Evolutionary conservation across 768 basidiomycete species (phyloP), one percentile per base, ranked within the genome.

Genomic region (Lepiota subincarnata): DNA sequence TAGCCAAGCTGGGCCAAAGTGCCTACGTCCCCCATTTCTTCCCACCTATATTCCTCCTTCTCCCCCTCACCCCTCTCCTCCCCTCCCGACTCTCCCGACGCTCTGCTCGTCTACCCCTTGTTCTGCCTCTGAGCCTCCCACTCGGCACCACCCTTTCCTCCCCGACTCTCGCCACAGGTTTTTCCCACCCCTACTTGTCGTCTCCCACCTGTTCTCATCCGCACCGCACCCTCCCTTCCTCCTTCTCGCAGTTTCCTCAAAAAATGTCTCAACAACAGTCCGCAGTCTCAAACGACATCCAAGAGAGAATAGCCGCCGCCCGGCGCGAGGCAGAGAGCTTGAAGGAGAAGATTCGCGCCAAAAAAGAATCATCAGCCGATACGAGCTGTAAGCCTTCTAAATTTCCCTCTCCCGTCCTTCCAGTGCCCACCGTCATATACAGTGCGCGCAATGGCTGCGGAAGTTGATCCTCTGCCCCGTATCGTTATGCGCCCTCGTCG

Each of bases 381-480:
- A 97, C 96, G 14, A 96, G 91, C 66, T 75, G 96, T 99, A 67
- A 73, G 94, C 86, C 24, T 54, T 40, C 36, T 57, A 20, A 50
- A 43, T 42, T 37, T 49, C n/a, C 24, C 50, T 50, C 42, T 37
- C 28, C 28, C 37, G 28, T 34, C 42, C 13, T 14, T 12, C 60
- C 64, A 45, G 66, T 59, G 50, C 55, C 43, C 31, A 41, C 50
- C 43, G 20, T 37, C 49, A 47, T 28, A 26, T 24, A 66, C 16
- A 99, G 96, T 99, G 64, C 89, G 94, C 47, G 93, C 93, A n/a
- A 97, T 98, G 93, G 93, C 96, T 20, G 87, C 88, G 38, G 97
- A 99, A 67, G 90, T 98, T 38, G 94, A 97, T 60, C 87, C 93
- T 14, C 80, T 99, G 48, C 96, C 96, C 39, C 89, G 96, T 56